Evolutionary conservation across 1,139 yeast genomes (phyloP).

Genomic region (Taiozyma onychis): DNA sequence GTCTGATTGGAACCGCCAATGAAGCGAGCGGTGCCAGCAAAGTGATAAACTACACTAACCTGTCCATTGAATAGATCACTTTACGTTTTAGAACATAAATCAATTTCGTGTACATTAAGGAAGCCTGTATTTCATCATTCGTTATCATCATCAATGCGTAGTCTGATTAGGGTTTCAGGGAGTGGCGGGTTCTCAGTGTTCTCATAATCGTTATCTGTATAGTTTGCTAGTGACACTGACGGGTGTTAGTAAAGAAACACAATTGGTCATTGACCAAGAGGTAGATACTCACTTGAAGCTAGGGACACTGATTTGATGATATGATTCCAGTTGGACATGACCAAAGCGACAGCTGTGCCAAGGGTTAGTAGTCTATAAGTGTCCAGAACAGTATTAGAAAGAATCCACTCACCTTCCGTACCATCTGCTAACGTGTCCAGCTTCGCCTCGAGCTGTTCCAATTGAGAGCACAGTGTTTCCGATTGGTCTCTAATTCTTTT

Average conservation of each 20-base stretch:
- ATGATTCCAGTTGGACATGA: conserved; percentile 65
- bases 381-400: neutral
- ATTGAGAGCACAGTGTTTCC: conserved; percentile 17
- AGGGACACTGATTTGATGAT: conserved; percentile 60
- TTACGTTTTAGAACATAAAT: neutral
- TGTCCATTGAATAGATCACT: conserved; percentile 22
- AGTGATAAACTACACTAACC: conserved; percentile 30
- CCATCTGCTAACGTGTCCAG: conserved; percentile 24
- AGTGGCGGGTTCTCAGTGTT: conserved; percentile 38
- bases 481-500: conserved; percentile 16
- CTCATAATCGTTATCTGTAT: conserved; percentile 42
- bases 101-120: neutral
- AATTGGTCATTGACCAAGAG: neutral
- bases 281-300: conserved; percentile 41
- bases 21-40: conserved; percentile 28
- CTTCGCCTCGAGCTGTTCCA: conserved; percentile 22
- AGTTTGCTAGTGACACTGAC: conserved; percentile 42
- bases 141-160: conserved; percentile 41
- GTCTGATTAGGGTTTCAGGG: conserved; percentile 66
- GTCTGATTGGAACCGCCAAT: conserved; percentile 33
- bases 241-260: conserved; percentile 7
- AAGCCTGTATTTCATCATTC: neutral
- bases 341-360: conserved; percentile 37
- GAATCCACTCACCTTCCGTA: conserved; percentile 20
- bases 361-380: conserved; percentile 3